Base-by-base conservation (phyloP, 169 alveolate genomes). In the Plasmodium knowlesi region DNA sequence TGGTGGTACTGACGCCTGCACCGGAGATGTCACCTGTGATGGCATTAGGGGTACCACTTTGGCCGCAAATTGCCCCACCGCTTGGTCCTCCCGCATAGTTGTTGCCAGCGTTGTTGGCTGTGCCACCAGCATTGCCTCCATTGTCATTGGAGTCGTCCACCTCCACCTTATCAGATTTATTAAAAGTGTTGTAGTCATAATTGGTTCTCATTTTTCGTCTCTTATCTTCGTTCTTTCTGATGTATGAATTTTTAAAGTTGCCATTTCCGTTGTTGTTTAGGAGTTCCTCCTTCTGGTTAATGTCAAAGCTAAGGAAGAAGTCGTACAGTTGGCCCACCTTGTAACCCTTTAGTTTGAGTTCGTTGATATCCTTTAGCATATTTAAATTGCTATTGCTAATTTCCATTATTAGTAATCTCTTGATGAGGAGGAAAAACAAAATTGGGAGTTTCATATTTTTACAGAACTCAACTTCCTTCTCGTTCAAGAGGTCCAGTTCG, bases 241-340 rank as follows among this genome's bases (percentile, higher is more conserved):
- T n/a, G 83, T 78, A 8, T 6, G 71, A 10, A 25, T 54, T 79
- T 32, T 86, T 86, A 4, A 22, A 10, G 54, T 39, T 79, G 16
- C 22, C 53, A 78, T 39, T 79, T 67, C 76, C 76, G n/a, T 67
- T 67, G 37, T 0, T 67, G 25, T 28, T 89, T 53, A 89, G 10
- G 46, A 61, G 19, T 22, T 79, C 89, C 19, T 78, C 89, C 6
- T 78, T 78, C 43, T 89, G 94, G 14, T 89, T 89, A 61, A 89
- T 79, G 34, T 89, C 96, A 88, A 95, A 95, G 80, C 96, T 93
- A 28, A 95, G 76, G 88, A 95, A 95, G 30, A 95, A 95, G 46
- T 95, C 97, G 80, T 95, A 95, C 6, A 95, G 83, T 70, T 92
- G 96, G 0, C 97, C 97, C 12, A 95, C 97, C 39, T 93, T 95